Base-by-base conservation (phyloP, 2,329 filamentous ascomycete species). In the Pseudogymnoascus sp. region DNA sequence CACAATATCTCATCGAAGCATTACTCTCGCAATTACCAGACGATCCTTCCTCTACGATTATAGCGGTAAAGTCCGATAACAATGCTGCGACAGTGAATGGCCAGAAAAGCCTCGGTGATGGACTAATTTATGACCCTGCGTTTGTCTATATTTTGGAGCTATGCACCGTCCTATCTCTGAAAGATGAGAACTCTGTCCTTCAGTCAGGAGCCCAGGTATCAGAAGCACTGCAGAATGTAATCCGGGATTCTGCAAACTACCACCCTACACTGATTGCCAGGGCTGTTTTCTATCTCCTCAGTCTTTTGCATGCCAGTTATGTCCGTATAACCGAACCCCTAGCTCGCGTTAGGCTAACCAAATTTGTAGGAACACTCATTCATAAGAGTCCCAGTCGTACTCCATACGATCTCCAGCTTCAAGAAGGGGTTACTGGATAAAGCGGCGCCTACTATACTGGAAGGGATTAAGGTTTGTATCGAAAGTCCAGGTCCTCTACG, bases 61-160 rank as follows among this genome's bases (percentile, higher is more conserved):
- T 97, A 67, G 88, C 87, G 16, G 90, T 98, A 56, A 98, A 96
- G 76, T 82, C 91, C n/a, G 93, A 97, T 64, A 82, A 88, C 62
- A 84, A 90, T 35, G 79, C 86, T 8, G 77, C 84, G 6, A 81
- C 84, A 33, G 82, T 87, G 2, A 86, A 88, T 68, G 85, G 82
- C 16, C 81, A 82, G 46, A 88, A 86, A 67, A 67, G 75, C 6
- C 76, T 81, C 71, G 73, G 79, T 8, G 83, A 81, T 63, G 82
- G 80, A 14, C 83, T 88, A 2, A 79, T 82, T 11, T 99, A 99
- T 71, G 91, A 97, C 70, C 92, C 95, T 1, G 86, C 88, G 1
- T 82, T 95, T 61, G 88, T 96, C 0, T 99, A 96, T 71, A 84
- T 96, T n/a, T 80, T 99, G 10, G 95, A 99, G 72, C 82, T 98